Percentiles rank a stretch among this genome's conserved stretches.
phyloP scores from a whole-genome alignment of 2,329 filamentous ascomycete species.

The Sarocladiaceae sp. region DNA sequence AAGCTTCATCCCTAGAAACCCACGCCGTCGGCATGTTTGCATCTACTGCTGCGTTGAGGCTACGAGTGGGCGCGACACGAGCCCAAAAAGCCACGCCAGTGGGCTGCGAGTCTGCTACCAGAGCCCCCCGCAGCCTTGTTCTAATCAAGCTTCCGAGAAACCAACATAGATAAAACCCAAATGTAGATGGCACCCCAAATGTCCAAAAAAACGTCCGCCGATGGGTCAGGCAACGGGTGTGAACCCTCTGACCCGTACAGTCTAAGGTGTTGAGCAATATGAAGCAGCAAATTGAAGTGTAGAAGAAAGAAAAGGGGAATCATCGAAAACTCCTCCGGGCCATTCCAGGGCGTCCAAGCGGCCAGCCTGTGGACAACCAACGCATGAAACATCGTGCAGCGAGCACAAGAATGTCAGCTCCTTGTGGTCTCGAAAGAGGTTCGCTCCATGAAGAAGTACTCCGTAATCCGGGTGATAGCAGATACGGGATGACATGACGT shows the following conservation, averaged over 20 bases:
- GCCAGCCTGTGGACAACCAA: too few species aligned
- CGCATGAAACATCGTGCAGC: too few species aligned
- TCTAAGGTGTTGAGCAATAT: conserved; percentile 19
- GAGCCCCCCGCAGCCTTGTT: neutral
- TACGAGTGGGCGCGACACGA: too few species aligned
- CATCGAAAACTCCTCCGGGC: neutral
- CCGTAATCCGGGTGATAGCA: too few species aligned
- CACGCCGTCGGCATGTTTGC: neutral
- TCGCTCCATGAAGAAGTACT: too few species aligned
- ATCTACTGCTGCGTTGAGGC: too few species aligned
- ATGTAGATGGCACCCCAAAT: conserved; percentile 22
- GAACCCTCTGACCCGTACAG: conserved; percentile 33
- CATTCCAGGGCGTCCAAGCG: neutral
- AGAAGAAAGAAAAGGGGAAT: neutral
- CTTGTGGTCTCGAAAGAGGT: too few species aligned
- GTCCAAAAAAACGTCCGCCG: conserved; percentile 25
- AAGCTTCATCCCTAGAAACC: neutral
- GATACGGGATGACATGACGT: too few species aligned
- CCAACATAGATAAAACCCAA: conserved; percentile 9
- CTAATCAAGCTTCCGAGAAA: conserved; percentile 10
- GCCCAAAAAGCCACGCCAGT: too few species aligned
- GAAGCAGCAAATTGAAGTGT: neutral
- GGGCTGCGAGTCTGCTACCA: neutral
- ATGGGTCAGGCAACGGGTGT: conserved; percentile 2
- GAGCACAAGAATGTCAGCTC: too few species aligned